Conservation (phyloP, 805 yeast genomes). For the Lipomyces sp. region DNA sequence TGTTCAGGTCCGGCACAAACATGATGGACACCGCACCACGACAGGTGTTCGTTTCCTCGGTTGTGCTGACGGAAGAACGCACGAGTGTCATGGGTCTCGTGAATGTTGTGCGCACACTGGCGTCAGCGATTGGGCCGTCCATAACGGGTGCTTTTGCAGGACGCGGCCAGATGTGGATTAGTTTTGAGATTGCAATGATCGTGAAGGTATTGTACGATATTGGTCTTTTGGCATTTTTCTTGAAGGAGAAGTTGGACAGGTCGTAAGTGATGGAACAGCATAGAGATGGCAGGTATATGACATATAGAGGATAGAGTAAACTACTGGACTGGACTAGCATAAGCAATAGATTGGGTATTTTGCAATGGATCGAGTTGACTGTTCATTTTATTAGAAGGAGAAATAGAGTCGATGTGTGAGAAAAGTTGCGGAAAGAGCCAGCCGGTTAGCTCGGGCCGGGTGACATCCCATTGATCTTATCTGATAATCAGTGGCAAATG, state of each 20-base stretch:
- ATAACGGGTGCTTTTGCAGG: constrained; percentile 73
- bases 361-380: too few relatives aligned
- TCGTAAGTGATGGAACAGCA: too few relatives aligned
- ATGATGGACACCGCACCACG: constrained; percentile 92
- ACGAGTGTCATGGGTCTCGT: constrained; percentile 80
- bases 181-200: constrained; percentile 37
- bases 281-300: not conserved
- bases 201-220: constrained; percentile 38
- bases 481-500: too few relatives aligned
- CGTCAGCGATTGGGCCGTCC: constrained; percentile 75
- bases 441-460: too few relatives aligned
- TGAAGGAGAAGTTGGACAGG: not conserved
- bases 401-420: too few relatives aligned
- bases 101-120: constrained; percentile 78
- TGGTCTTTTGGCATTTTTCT: constrained; percentile 24
- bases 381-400: too few relatives aligned
- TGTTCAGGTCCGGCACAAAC: constrained; percentile 57
- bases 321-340: too few relatives aligned
- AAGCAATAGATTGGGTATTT: too few relatives aligned
- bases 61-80: constrained; percentile 60
- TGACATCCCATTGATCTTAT: too few relatives aligned
- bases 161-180: constrained; percentile 30
- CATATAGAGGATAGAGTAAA: too few relatives aligned
- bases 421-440: too few relatives aligned
- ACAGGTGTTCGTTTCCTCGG: constrained; percentile 67